Base-by-base conservation (phyloP, 2,329 filamentous ascomycete genomes). In the Daldinia sp. region DNA sequence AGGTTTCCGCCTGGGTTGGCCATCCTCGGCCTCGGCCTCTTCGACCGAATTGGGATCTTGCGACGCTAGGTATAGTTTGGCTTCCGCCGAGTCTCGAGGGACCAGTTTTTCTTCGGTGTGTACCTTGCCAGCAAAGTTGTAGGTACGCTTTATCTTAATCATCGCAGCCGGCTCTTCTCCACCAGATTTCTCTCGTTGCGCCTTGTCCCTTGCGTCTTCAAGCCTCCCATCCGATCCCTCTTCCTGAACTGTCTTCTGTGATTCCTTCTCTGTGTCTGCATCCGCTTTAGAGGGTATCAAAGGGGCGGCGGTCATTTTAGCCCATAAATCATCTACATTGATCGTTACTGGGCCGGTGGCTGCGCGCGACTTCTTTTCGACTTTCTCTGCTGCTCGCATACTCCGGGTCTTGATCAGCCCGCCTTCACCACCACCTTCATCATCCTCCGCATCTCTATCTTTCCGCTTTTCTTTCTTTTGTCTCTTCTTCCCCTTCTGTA, bases 41-140 rank as follows among this genome's bases (percentile, higher is more conserved):
- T 74, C 63, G 10, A 74, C 74, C 0, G 70, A 68, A 30, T 76
- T 76, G 6, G 80, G 74, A 33, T 80, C 81, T 60, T 84, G 80
- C 0, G 86, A 86, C 1, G 86, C 86, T 13, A 91, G 83, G 72
- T 89, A 90, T 10, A 91, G 82, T 69, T 86, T 88, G 48, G 89
- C 90, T 76, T 92, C 90, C 60, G 89, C 89, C 0, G 89, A 91
- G 74, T 88, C 84, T 50, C 87, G 84, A 3, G 88, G 82, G 1
- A 93, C 89, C 10, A 90, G 81, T 77, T 92, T 93, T 76, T 92
- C 89, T 74, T 93, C 91, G 0, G 86, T 91, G 74, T 92, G 89
- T 12, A 90, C 84, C 74, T 91, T 88, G 33, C 91, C 92, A 39
- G 91, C 92, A 73, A 93, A 93, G 73, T 90, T 91, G 80, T 92